Evolutionary conservation across 768 basidiomycete species (phyloP).

Genomic region (Suillus weaverae): DNA sequence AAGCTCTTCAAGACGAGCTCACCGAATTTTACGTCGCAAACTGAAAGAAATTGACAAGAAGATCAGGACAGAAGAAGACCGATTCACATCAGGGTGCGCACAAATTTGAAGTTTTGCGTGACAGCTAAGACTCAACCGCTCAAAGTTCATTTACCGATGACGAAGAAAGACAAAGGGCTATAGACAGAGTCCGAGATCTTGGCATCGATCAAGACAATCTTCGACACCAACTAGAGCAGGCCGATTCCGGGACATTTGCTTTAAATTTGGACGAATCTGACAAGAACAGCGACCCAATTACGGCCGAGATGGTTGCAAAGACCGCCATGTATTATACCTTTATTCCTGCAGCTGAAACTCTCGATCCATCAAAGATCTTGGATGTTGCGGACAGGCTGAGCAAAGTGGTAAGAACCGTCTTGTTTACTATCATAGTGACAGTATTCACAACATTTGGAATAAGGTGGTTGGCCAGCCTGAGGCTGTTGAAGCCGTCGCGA

Average conservation of each 20-base stretch:
- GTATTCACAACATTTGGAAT: background rate
- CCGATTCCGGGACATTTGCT: background rate
- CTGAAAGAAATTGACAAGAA: background rate
- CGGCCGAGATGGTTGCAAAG: slow-evolving; percentile 4
- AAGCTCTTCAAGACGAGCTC: background rate
- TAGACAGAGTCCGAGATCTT: slow-evolving; percentile 1
- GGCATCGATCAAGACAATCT: background rate
- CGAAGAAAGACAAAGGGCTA: background rate
- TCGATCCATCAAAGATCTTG: background rate
- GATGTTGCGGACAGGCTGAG: slow-evolving; percentile 1
- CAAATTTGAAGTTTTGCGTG: background rate
- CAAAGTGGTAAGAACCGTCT: slow-evolving; percentile 1
- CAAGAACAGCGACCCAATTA: background rate
- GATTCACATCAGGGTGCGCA: background rate
- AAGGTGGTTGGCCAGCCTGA: slow-evolving; percentile 35
- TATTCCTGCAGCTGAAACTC: slow-evolving; percentile 8
- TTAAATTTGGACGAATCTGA: background rate
- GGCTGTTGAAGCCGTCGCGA: slow-evolving; percentile 44
- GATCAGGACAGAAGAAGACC: slow-evolving; percentile 7
- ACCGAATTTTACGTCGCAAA: background rate
- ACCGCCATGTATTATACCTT: slow-evolving; percentile 11
- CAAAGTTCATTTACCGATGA: background rate
- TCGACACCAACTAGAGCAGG: background rate
- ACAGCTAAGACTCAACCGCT: background rate
- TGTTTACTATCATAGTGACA: background rate